Percentiles rank a stretch among this genome's conserved stretches.
These are phyloP conservation scores for Lachancea meyersii DNA, from an alignment of 805 yeast species.

Conservation along the genomic window DNA sequence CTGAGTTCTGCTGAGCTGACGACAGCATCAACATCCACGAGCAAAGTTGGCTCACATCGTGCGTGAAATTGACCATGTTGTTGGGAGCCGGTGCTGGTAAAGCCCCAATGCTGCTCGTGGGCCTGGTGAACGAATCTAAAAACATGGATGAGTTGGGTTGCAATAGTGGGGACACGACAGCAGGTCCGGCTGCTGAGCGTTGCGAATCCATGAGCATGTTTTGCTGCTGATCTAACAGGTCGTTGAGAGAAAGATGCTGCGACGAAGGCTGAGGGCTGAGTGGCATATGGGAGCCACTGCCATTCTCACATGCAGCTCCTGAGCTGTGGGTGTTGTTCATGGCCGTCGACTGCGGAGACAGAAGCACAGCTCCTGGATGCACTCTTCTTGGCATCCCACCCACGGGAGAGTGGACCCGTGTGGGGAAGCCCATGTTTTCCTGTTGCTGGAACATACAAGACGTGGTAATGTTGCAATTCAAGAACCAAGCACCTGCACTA, in stretches of 20 bases:
- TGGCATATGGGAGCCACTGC: constrained; percentile 6
- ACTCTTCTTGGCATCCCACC: constrained; percentile 26
- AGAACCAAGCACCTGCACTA: not conserved
- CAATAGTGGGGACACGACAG: constrained; percentile 22
- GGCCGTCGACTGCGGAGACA: constrained; percentile 31
- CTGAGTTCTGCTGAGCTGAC: constrained; percentile 46
- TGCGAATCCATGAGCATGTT: constrained; percentile 16
- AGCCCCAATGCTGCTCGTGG: constrained; percentile 15
- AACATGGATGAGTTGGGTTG: constrained; percentile 21
- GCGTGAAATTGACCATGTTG: constrained; percentile 36
- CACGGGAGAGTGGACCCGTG: constrained; percentile 27
- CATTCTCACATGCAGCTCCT: constrained; percentile 6
- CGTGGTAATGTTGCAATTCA: not conserved
- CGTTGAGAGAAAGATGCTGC: constrained; percentile 18
- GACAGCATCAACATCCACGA: constrained; percentile 46
- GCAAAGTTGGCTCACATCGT: constrained; percentile 45
- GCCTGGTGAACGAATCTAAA: constrained; percentile 20
- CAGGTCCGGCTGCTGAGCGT: constrained; percentile 27
- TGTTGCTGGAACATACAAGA: constrained; percentile 8
- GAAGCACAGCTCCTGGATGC: constrained; percentile 39
- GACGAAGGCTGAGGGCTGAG: constrained; percentile 11
- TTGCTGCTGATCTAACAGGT: constrained; percentile 21
- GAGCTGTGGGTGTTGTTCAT: constrained; percentile 17
- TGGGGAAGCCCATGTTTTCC: constrained; percentile 14
- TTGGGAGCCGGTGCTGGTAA: constrained; percentile 12